Evolutionary conservation across 176 grass and related monocot genomes (phyloP), one percentile per base, ranked within the genome.

Genomic region (Raddia guianensis): DNA sequence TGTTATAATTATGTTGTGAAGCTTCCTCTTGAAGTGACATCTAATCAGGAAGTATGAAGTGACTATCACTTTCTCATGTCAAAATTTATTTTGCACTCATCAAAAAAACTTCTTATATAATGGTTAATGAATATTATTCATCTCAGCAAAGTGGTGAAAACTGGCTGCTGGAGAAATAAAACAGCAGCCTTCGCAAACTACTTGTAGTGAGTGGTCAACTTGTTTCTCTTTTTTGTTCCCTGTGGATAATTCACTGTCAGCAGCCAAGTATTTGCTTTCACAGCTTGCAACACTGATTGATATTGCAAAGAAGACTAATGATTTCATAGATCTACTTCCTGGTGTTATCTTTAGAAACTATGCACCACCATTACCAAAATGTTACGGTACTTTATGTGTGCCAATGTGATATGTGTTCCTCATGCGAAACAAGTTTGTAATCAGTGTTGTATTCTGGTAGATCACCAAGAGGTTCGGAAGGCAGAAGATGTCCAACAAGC

Each of bases 401-500:
- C 66, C 19, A 66, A 7, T 83, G 60, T 73, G 52, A 57, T 64
- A 13, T 34, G n/a, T 33, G 13, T 11, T 58, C 58, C 0, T 56
- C 68, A 9, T 56, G 9, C 49, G n/a, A 68, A 76, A 61, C 33
- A 76, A 82, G 34, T 61, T 82, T 75, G 10, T 60, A 57, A 65
- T 72, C 77, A 11, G n/a, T 3, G 20, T 49, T 49, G 12, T 54
- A 8, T 70, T 81, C n/a, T 77, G 37, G 19, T 77, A 86, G 83
- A 82, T 73, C 62, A 34, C 35, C 43, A 51, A 63, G 69, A 74
- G 56, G 10, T 60, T 52, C 20, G 32, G 40, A 68, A 63, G 37
- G 15, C 55, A 78, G 78, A 85, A 82, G 13, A 80, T 85, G 48
- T 72, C 43, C n/a, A 32, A 35, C 44, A 64, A 20, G 27, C 20